Conservation (phyloP, 768 basidiomycete genomes). For the Serendipita sp. region DNA sequence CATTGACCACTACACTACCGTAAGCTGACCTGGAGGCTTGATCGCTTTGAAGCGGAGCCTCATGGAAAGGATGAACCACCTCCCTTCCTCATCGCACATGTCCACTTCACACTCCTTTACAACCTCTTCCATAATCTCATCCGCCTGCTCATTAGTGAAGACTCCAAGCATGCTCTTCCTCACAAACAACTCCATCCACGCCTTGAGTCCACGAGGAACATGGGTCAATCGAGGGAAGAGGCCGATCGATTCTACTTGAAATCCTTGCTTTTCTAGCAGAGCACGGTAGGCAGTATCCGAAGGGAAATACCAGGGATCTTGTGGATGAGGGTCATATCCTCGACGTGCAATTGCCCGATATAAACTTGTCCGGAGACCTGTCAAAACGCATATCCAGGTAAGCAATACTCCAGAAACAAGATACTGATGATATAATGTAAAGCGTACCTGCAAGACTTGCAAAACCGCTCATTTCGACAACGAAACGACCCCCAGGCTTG, state of each 20-base stretch:
- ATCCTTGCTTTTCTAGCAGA: constrained; percentile 41
- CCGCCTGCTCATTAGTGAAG: constrained; percentile 38
- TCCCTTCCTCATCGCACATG: constrained; percentile 38
- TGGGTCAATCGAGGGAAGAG: constrained; percentile 42
- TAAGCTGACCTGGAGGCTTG: too few species aligned
- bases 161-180: constrained; percentile 42
- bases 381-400: not conserved
- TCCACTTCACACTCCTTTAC: constrained; percentile 36
- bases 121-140: constrained; percentile 39
- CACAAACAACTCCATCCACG: constrained; percentile 56
- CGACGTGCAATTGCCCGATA: constrained; percentile 34
- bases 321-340: constrained; percentile 39
- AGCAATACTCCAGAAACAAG: constrained; percentile 7
- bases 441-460: constrained; percentile 49
- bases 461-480: constrained; percentile 65
- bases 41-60: constrained; percentile 37
- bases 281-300: constrained; percentile 47
- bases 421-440: too few species aligned
- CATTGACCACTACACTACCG: too few species aligned
- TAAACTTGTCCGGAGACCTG: constrained; percentile 47
- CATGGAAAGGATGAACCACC: constrained; percentile 61
- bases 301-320: constrained; percentile 83
- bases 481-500: constrained; percentile 55
- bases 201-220: constrained; percentile 35
- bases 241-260: constrained; percentile 36